phyloP scores from a whole-genome alignment of 306 rosid species.

The Fragaria nilgerrensis region DNA sequence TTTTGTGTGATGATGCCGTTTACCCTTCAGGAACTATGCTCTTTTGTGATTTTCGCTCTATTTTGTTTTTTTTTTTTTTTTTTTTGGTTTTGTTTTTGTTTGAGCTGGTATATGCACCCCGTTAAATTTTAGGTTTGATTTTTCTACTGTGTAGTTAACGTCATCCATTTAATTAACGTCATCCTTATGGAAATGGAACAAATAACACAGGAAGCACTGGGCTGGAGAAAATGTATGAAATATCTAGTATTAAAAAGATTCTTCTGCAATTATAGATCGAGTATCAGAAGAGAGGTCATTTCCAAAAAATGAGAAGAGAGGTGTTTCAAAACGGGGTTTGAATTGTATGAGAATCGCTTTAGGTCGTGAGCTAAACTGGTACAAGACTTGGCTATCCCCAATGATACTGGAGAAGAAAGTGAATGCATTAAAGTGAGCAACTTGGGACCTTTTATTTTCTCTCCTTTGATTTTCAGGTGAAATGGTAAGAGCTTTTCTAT shows the following conservation, averaged over 20 bases:
- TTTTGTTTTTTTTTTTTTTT: not conserved
- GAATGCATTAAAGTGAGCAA: not conserved
- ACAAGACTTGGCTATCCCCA: not conserved
- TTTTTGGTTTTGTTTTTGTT: not conserved
- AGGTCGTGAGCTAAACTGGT: not conserved
- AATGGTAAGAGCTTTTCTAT: too few relatives aligned
- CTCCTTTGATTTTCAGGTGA: not conserved
- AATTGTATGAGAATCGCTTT: not conserved
- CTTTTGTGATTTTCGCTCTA: not conserved
- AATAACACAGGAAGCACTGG: not conserved
- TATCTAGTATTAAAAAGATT: not conserved
- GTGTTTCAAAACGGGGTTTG: too few relatives aligned
- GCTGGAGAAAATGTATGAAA: not conserved
- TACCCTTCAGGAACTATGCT: not conserved
- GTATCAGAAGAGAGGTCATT: too few relatives aligned
- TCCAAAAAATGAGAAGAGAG: too few relatives aligned
- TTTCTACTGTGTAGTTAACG: too few relatives aligned
- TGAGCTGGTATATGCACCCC: not conserved
- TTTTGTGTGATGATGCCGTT: not conserved
- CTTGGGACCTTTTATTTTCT: not conserved
- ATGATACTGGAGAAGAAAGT: not conserved
- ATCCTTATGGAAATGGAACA: not conserved
- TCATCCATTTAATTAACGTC: too few relatives aligned
- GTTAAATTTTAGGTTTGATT: not conserved
- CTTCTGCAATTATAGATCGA: too few relatives aligned